Base-by-base conservation (phyloP, 257 asterid genomes). In the Solanum peruvianum region DNA sequence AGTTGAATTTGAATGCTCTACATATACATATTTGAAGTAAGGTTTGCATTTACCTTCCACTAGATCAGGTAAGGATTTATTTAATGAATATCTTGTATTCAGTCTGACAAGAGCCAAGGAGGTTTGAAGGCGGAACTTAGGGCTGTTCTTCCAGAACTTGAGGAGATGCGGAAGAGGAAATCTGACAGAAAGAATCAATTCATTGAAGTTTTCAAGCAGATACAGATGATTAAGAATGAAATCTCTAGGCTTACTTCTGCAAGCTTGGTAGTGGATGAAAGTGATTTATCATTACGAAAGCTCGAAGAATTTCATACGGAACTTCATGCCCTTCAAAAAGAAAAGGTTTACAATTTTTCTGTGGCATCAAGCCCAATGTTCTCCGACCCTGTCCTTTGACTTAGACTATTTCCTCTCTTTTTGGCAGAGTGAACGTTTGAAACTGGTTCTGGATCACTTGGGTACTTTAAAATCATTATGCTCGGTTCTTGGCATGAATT, bases 401-500 rank as follows among this genome's bases (percentile, higher is more conserved):
- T 47, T 49, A 29, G 18, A 80, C 42, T 29, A 47, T 29, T 80
- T 73, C 5, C 8, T 80, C 13, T 80, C 31, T 78, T 91, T 91
- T 42, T 33, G 47, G 73, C 97, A 97, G 99, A 93, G 93, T 90
- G 99, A 92, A 82, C 99, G 99, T 52, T 87, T 97, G 92, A 95
- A 93, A 91, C 92, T 93, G 91, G 93, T 96, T 60, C 31, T 92
- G 83, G 97, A 95, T 88, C 93, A 90, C 89, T 91, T 96, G 88
- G 94, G 87, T 86, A 87, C 90, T 88, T 85, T 97, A 89, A 92
- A 92, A 88, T 93, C 96, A 6, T 89, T 95, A 88, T 97, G 99
- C 93, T 91, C 88, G 41, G 99, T 96, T 90, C 99, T 97, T 67
- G 98, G 99, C 33, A 88, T 97, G 92, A 98, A 96, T 89, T 96